Percentiles rank a stretch among this genome's conserved stretches.
Conservation (phyloP, 768 basidiomycete genomes). For the Boletus edulis region DNA sequence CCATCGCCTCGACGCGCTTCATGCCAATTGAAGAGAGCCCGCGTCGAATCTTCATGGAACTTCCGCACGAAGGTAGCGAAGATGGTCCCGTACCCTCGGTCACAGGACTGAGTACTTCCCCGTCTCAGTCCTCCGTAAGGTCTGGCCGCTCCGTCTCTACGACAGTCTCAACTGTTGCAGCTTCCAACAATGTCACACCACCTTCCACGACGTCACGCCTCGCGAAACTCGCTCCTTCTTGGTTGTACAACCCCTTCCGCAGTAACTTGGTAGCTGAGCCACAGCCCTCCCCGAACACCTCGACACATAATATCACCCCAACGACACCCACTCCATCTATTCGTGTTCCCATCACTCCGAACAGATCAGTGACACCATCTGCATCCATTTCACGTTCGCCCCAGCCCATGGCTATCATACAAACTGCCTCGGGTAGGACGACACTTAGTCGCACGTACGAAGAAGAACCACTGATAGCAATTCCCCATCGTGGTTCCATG, state of each 20-base stretch:
- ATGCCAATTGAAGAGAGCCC: constrained; percentile 74
- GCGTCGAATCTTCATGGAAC: constrained; percentile 43
- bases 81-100: constrained; percentile 32
- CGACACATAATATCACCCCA: constrained; percentile 38
- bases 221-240: constrained; percentile 69
- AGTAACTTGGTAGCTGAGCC: constrained; percentile 56
- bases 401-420: constrained; percentile 41
- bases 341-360: constrained; percentile 31
- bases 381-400: constrained; percentile 37
- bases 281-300: constrained; percentile 43
- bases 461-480: constrained; percentile 46
- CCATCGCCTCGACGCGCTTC: constrained; percentile 47
- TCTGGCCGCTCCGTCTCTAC: constrained; percentile 50
- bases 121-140: constrained; percentile 64
- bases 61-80: constrained; percentile 45
- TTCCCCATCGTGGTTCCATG: constrained; percentile 46
- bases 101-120: constrained; percentile 53
- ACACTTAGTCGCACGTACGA: constrained; percentile 53
- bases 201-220: constrained; percentile 35
- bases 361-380: constrained; percentile 29
- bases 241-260: constrained; percentile 77
- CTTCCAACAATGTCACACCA: constrained; percentile 14
- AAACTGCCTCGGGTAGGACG: constrained; percentile 40
- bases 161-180: constrained; percentile 24
- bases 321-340: constrained; percentile 23